Evolutionary conservation across 2,329 filamentous ascomycete genomes (phyloP), one percentile per base, ranked within the genome.

Genomic region (Ascocoryne sarcoides): DNA sequence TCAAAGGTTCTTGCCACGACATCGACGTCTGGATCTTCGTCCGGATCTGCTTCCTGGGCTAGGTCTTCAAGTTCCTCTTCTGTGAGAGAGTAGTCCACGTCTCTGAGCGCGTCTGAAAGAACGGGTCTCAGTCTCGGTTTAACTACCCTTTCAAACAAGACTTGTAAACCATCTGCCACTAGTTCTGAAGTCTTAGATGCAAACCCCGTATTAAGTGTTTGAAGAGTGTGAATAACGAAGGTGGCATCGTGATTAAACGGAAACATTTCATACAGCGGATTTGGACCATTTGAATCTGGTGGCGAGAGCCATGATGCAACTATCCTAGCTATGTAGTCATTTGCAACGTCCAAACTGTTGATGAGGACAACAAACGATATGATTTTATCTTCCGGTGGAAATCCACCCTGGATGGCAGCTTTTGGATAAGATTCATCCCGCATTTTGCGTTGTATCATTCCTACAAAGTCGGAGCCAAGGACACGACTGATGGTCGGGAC

Each of bases 401-500:
- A 72, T 1, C 79, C 83, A 29, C 88, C 88, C 60, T 87, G 81
- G 1, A 89, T 75, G 0, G 77, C 67, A 2, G 86, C 71, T 55
- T 83, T 86, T 0, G 90, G 92, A 57, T 95, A 96, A 46, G 82
- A 84, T 62, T 98, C 92, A 59, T 96, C 88, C 32, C 88, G 79
- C 92, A 98, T 96, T 64, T 94, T 95, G 43, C 90, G 82, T 61
- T 96, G 90, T 29, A 95, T 81, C 88, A 98, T 95, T 54, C 87
- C 86, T 49, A 96, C 81, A 59, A 96, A 98, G 61, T 98, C 92
- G 3, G 80, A 79, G 20, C 83, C 79, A 3, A 98, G 73, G 1
- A 98, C 81, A 23, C 87, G 77, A 14, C 82, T 77, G 4, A 96
- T 70, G 0, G 80, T 83, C 2, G 88, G 83, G 18, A 95, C 66